Base-by-base conservation (phyloP, 2,329 filamentous ascomycete species). In the Coniochaeta sp. region DNA sequence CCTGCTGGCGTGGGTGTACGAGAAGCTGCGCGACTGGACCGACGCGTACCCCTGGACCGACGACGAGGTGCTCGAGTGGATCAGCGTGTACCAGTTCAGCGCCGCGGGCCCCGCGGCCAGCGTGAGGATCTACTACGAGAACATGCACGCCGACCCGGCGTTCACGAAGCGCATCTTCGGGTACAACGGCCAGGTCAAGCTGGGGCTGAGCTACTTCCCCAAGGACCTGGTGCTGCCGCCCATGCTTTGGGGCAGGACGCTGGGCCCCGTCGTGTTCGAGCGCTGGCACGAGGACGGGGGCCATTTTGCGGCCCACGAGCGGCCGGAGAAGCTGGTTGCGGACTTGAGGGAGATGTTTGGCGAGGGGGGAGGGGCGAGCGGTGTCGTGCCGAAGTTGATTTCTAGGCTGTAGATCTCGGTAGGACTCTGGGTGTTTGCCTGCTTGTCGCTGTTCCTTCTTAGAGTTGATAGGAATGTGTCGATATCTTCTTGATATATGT, bases 1-100 rank as follows among this genome's bases (percentile, higher is more conserved):
- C 0, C 74, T 91, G 3, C 76, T 93, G 1, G 84, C 88, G 0
- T 95, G 90, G 90, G 86, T 93, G 36, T 89, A 89, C 65, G 90
- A 93, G 73, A 93, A 93, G 70, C 74, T 93, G 40, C 84, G 88
- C 65, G 86, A 89, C 65, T 93, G 89, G 90, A 86, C 86, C 0
- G 89, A 93, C 66, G 67, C 66, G 1, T 91, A 91, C 67, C 75
- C 81, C 0, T 93, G 89, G 89, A 88, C 84, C 0, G 86, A 91
- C 62, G 88, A 92, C 59, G 89, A 93, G 73, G 80, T 93, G 9
- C 73, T 90, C 28, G 90, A 86, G 0, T 93, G 89, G 90, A 73
- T 92, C 0, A 84, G 79, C 57, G 81, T 93, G 42, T 93, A 93
- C 70, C 85, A 81, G 69, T 91, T 91, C 73, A 87, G 83, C 9